Evolutionary conservation across 345 rosid genomes (phyloP), one percentile per base, ranked within the genome.

Genomic region (thale cress (Arabidopsis thaliana)): DNA sequence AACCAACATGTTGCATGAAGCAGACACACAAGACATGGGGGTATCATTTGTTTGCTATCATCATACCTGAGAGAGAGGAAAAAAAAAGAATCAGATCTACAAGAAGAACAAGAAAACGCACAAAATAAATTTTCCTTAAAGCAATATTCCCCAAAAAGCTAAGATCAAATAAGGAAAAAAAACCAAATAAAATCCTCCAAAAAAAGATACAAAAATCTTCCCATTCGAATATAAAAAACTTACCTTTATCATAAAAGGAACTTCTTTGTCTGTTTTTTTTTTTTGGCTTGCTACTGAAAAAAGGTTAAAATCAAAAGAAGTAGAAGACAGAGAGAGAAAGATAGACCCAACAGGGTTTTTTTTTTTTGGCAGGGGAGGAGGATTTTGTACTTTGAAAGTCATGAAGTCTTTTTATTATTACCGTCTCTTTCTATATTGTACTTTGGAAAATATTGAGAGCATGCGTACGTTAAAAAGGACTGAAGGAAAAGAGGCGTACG

Each of bases 1-100:
- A 69, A 67, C 75, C 70, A 62, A 74, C 82, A 79, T 67, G 82
- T 67, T 74, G 79, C 82, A 73, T 68, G 82, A 74, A 74, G 22
- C 61, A 69, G 75, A 79, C 82, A 79, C 56, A 74, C 23, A 62
- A 68, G 79, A 74, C 61, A 79, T 73, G 82, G 79, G 78, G 71
- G 33, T 68, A 70, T 74, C 65, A 49, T 56, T 69, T 63, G 72
- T 79, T 74, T 74, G 40, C 10, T 68, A 28, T 41, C 44, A 67
- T 74, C 51, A 67, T 74, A 74, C 79, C 79, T 79, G 79, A 59
- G 25, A 45, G 1, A 22, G n/a, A 33, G 24, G 1, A 30, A 20
- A 33, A 3, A 34, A 38, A 6, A 52, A 16, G 33, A 74, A 78
- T 74, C 50, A 79, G 79, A 79, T 79, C 79, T 69, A 61, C 16